These are phyloP conservation scores for Phytophthora pluvialis DNA, from an alignment of 352 stramenopile genomes.

Conservation along the genomic window DNA sequence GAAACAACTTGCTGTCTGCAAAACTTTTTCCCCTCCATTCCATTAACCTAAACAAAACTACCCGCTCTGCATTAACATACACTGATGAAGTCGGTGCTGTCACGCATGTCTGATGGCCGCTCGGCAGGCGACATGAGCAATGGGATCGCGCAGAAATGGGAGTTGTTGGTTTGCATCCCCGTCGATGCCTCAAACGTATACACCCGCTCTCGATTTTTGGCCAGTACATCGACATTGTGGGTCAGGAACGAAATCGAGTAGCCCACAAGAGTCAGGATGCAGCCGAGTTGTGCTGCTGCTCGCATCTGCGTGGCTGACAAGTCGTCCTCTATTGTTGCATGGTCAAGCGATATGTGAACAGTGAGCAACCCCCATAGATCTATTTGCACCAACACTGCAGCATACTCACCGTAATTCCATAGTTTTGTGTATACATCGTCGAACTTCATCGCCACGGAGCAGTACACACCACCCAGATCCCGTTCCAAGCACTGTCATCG, in stretches of 20 bases:
- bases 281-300: slow-evolving; percentile 46
- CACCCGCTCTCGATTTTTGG: slow-evolving; percentile 24
- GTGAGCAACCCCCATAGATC: background rate
- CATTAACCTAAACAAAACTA: background rate
- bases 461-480: slow-evolving; percentile 46
- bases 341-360: background rate
- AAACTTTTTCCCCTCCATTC: background rate
- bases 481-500: slow-evolving; percentile 31
- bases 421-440: slow-evolving; percentile 45
- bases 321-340: slow-evolving; percentile 29
- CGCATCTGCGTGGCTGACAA: slow-evolving; percentile 47
- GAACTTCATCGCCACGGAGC: slow-evolving; percentile 40
- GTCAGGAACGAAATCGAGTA: slow-evolving; percentile 58
- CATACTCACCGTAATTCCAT: slow-evolving; percentile 48
- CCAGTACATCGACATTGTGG: slow-evolving; percentile 32
- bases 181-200: slow-evolving; percentile 28
- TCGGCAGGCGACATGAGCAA: slow-evolving; percentile 33
- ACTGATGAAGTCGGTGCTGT: slow-evolving; percentile 19
- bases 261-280: slow-evolving; percentile 60
- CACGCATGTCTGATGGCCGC: slow-evolving; percentile 4
- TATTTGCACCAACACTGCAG: background rate
- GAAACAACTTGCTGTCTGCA: background rate
- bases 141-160: slow-evolving; percentile 30
- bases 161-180: slow-evolving; percentile 22
- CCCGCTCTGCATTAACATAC: background rate